A percentile compares a stretch with the other conserved stretches of the same genome.
These are phyloP conservation scores for Quercus dentata DNA, from an alignment of 306 rosid species.

Conservation along the genomic window DNA sequence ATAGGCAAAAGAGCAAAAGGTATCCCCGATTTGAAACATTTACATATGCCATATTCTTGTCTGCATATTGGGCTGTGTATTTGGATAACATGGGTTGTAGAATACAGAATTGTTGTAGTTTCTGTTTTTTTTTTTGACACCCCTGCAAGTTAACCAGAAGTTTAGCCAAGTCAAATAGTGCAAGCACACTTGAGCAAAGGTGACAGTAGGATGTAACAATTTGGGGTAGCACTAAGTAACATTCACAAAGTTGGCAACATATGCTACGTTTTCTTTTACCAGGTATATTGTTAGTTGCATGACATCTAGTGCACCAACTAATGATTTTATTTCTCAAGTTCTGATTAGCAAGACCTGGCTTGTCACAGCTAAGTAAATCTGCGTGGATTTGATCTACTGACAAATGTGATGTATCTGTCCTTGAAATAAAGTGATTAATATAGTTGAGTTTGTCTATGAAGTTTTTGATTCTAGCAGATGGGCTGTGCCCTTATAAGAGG, in stretches of 20 bases:
- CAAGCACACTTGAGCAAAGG: background rate
- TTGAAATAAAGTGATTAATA: background rate
- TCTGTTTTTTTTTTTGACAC: background rate
- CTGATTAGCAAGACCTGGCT: background rate
- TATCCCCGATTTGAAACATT: slow-evolving; percentile 20
- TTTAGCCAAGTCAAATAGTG: background rate
- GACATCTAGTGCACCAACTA: background rate
- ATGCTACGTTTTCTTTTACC: background rate
- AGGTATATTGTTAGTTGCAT: background rate
- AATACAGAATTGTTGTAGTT: background rate
- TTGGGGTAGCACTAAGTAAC: background rate
- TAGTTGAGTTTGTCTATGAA: background rate
- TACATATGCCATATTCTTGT: background rate
- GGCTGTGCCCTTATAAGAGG: background rate
- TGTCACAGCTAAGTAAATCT: background rate
- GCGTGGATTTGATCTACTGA: background rate
- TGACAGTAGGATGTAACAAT: background rate
- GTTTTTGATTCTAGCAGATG: background rate
- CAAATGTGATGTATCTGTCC: background rate
- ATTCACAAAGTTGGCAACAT: background rate
- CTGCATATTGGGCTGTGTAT: background rate
- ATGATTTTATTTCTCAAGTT: background rate
- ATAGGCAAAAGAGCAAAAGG: slow-evolving; percentile 89
- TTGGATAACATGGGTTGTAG: background rate
- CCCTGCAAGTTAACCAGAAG: background rate